phyloP scores from a whole-genome alignment of 2,329 filamentous ascomycete genomes.

The Penicillium sp. region DNA sequence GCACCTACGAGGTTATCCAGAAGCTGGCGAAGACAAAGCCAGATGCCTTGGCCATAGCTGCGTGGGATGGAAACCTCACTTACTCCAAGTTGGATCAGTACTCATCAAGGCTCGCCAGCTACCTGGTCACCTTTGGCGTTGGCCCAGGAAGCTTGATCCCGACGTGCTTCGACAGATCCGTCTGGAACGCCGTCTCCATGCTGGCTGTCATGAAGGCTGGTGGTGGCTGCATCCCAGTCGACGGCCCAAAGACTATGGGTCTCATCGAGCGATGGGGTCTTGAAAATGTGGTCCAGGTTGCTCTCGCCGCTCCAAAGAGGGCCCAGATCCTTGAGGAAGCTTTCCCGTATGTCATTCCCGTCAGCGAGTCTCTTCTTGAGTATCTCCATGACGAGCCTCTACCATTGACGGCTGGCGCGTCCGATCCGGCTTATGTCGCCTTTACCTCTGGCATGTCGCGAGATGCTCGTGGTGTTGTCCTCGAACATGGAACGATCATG shows the following conservation, averaged over 20 bases:
- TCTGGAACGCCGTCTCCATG: slow-evolving; percentile 32
- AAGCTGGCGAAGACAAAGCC: slow-evolving; percentile 26
- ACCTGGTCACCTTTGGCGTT: slow-evolving; percentile 33
- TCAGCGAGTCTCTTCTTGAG: slow-evolving; percentile 38
- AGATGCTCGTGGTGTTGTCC: slow-evolving; percentile 37
- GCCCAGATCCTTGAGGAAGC: slow-evolving; percentile 44
- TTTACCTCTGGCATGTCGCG: slow-evolving; percentile 39
- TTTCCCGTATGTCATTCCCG: slow-evolving; percentile 42
- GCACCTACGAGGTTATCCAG: slow-evolving; percentile 32
- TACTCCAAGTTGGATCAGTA: slow-evolving; percentile 36
- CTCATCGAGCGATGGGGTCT: slow-evolving; percentile 42
- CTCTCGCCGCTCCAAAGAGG: slow-evolving; percentile 40
- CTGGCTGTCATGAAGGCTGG: slow-evolving; percentile 35
- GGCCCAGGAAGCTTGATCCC: slow-evolving; percentile 30
- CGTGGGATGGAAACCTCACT: slow-evolving; percentile 37
- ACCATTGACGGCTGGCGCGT: slow-evolving; percentile 9
- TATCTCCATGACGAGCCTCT: slow-evolving; percentile 26
- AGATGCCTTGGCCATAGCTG: slow-evolving; percentile 30
- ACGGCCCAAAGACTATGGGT: slow-evolving; percentile 32
- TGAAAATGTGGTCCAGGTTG: slow-evolving; percentile 43
- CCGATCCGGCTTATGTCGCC: slow-evolving; percentile 34
- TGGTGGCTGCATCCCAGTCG: slow-evolving; percentile 38
- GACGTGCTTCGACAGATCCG: slow-evolving; percentile 31
- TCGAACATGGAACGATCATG: slow-evolving; percentile 37
- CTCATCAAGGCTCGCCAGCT: slow-evolving; percentile 34